These are phyloP conservation scores for Aspergillus japonicus DNA, from an alignment of 2,329 filamentous ascomycete species.

Conservation along the genomic window DNA sequence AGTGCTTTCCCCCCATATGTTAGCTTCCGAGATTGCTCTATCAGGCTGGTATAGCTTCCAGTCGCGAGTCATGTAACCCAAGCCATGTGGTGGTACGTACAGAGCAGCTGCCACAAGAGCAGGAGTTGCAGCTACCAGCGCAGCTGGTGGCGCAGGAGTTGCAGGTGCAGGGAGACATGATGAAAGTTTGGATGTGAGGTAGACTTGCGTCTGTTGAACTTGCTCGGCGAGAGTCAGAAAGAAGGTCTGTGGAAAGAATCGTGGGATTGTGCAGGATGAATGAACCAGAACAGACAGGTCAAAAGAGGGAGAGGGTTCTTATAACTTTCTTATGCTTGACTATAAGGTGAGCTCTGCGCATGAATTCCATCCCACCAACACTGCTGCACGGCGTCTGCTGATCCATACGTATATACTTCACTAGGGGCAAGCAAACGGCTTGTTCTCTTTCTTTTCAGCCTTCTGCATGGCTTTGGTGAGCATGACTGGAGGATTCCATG, in stretches of 20 bases:
- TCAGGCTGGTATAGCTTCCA: not conserved
- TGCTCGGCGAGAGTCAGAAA: not conserved
- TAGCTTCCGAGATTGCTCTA: not conserved
- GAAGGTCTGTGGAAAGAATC: not conserved
- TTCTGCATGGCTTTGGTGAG: not conserved
- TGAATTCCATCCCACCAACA: not conserved
- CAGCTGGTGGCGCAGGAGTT: slow-evolving; percentile 7
- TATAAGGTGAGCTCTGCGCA: not conserved
- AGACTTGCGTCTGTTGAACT: not conserved
- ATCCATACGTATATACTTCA: not conserved
- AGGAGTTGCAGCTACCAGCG: slow-evolving; percentile 6
- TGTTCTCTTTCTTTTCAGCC: not conserved
- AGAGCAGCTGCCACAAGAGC: slow-evolving; percentile 2
- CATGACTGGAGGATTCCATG: not conserved
- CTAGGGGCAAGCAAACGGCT: not conserved
- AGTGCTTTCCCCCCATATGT: not conserved
- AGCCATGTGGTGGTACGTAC: not conserved
- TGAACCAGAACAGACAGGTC: not conserved
- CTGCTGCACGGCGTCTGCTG: not conserved
- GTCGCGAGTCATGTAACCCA: too few species aligned
- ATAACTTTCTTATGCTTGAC: not conserved
- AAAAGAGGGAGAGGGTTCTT: not conserved
- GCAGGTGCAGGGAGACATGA: slow-evolving; percentile 6
- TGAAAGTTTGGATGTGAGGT: not conserved
- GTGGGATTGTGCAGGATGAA: not conserved